Conservation (phyloP, 2,329 filamentous ascomycete genomes). For the Hypoxylon sp. region DNA sequence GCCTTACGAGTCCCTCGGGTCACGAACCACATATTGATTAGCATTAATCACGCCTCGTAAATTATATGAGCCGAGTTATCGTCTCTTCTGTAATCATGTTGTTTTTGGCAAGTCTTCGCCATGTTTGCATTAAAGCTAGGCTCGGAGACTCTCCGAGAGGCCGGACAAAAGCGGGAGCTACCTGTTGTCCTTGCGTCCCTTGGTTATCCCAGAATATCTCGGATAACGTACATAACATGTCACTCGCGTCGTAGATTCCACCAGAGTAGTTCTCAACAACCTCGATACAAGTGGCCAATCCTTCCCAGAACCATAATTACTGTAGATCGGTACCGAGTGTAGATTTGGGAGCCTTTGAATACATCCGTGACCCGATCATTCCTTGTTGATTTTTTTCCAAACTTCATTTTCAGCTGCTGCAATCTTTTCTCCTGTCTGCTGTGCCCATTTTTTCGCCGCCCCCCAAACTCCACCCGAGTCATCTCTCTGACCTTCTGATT, state of each 20-base stretch:
- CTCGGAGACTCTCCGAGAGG: conserved; percentile 6
- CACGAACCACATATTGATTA: conserved; percentile 6
- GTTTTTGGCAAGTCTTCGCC: conserved; percentile 31
- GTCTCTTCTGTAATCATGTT: conserved; percentile 8
- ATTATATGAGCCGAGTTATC: conserved; percentile 24
- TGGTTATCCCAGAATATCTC: conserved; percentile 9
- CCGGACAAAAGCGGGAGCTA: conserved; percentile 1
- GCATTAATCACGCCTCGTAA: conserved; percentile 31
- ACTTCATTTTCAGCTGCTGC: conserved; percentile 71
- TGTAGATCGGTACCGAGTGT: conserved; percentile 27
- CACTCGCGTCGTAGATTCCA: conserved; percentile 15
- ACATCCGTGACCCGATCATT: conserved; percentile 52
- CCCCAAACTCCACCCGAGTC: conserved; percentile 64
- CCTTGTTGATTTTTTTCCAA: conserved; percentile 74
- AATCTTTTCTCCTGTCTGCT: conserved; percentile 68
- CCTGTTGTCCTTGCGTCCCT: conserved; percentile 2
- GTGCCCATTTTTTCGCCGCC: conserved; percentile 69
- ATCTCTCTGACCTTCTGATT: conserved; percentile 47
- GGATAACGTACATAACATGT: conserved; percentile 4
- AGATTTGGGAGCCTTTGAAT: conserved; percentile 11
- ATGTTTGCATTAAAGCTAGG: conserved; percentile 28
- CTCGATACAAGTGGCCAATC: conserved; percentile 10
- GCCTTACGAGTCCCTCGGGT: conserved; percentile 9
- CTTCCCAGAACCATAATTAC: conserved; percentile 26
- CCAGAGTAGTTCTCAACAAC: conserved; percentile 8